A percentile compares a stretch with the other conserved stretches of the same genome.
Conservation (phyloP, 169 alveolate species). For the Eimeria tenella region DNA sequence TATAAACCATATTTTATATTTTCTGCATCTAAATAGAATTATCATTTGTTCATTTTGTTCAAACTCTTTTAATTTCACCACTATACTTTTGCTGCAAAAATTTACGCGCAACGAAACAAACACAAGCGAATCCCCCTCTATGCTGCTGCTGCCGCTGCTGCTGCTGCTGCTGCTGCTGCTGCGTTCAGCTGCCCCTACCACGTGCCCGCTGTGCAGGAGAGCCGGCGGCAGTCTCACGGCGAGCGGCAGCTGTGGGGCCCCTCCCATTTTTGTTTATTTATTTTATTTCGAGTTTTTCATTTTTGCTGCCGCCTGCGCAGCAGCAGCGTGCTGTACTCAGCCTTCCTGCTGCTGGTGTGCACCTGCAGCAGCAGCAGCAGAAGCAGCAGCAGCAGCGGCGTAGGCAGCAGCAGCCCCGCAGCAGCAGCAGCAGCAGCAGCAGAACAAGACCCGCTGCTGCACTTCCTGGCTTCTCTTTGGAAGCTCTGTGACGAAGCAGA, state of each 20-base stretch:
- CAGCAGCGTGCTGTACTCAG: constrained; percentile 13
- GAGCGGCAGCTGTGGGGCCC: not conserved
- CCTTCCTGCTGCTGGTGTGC: constrained; percentile 39
- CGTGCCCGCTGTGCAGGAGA: not conserved
- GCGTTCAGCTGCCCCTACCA: not conserved
- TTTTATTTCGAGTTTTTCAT: not conserved
- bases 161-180: not conserved
- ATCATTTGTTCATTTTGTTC: no score
- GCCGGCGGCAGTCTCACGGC: not conserved
- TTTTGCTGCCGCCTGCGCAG: constrained; percentile 41
- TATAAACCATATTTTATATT: no score
- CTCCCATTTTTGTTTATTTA: not conserved
- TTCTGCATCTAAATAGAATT: no score
- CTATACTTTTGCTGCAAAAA: no score
- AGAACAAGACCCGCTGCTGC: constrained; percentile 22
- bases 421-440: constrained; percentile 10
- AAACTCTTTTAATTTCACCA: no score
- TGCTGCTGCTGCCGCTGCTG: no score
- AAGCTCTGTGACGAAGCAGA: constrained; percentile 1
- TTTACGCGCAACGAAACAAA: no score
- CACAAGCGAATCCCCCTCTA: no score
- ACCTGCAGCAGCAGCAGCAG: constrained; percentile 14
- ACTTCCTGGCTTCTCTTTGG: not conserved
- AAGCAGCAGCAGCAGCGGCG: not conserved
- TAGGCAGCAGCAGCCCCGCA: not conserved